phyloP scores from a whole-genome alignment of 2,329 filamentous ascomycete genomes.

The Calonectria pseudoturangicola region DNA sequence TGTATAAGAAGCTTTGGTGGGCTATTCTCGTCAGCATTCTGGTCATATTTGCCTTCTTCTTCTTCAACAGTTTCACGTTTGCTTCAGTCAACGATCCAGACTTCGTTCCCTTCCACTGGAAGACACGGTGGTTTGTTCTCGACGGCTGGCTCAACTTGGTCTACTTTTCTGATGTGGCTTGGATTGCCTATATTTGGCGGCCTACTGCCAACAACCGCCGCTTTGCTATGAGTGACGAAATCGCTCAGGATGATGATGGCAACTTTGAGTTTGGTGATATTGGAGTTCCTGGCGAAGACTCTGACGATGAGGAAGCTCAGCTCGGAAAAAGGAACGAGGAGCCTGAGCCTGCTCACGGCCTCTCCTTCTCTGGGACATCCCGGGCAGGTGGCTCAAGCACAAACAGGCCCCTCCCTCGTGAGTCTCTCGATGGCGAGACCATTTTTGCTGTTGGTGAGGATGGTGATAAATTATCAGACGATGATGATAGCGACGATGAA shows the following conservation, averaged over 20 bases:
- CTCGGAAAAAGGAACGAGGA: slow-evolving; percentile 62
- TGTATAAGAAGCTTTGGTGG: slow-evolving; percentile 99
- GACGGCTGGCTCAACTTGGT: slow-evolving; percentile 98
- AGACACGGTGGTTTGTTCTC: slow-evolving; percentile 96
- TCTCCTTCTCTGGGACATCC: slow-evolving; percentile 50
- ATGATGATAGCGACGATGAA: slow-evolving; percentile 53
- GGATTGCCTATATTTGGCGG: slow-evolving; percentile 96
- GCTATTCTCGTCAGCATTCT: slow-evolving; percentile 93
- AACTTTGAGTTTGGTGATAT: slow-evolving; percentile 96
- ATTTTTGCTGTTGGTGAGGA: slow-evolving; percentile 96
- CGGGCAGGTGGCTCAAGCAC: slow-evolving; percentile 49
- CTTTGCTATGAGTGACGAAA: slow-evolving; percentile 99
- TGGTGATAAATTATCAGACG: slow-evolving; percentile 82
- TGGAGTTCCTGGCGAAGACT: slow-evolving; percentile 80
- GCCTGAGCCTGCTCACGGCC: slow-evolving; percentile 51
- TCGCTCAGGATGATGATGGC: slow-evolving; percentile 98
- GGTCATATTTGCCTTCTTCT: slow-evolving; percentile 98
- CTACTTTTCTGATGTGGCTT: slow-evolving; percentile 94
- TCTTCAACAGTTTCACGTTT: slow-evolving; percentile 97
- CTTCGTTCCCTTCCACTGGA: slow-evolving; percentile 98
- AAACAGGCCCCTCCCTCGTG: slow-evolving; percentile 65
- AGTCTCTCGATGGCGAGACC: slow-evolving; percentile 88
- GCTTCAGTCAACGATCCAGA: slow-evolving; percentile 88
- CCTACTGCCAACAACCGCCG: slow-evolving; percentile 97
- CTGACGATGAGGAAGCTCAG: slow-evolving; percentile 73